Evolutionary conservation across 2,329 filamentous ascomycete species (phyloP).

Genomic region (Alternaria ventricosa): DNA sequence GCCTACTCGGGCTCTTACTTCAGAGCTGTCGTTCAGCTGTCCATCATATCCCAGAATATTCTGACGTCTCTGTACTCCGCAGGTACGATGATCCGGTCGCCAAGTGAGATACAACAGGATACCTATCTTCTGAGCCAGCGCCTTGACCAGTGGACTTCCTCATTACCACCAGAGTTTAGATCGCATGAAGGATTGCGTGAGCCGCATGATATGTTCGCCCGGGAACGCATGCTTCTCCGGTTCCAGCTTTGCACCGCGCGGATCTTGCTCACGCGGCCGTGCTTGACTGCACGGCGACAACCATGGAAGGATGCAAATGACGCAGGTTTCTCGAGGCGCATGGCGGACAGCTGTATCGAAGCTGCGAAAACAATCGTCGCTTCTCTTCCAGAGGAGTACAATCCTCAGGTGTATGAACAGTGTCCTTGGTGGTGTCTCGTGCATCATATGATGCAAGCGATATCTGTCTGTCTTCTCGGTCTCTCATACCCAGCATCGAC

Average conservation of each 20-base stretch:
- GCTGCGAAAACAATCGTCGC: conserved; percentile 45
- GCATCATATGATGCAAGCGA: conserved; percentile 50
- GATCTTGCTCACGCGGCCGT: conserved; percentile 51
- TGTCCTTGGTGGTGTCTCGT: conserved; percentile 53
- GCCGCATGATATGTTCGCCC: conserved; percentile 10
- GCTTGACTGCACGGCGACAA: conserved; percentile 39
- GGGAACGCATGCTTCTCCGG: conserved; percentile 41
- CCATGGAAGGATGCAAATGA: conserved; percentile 19
- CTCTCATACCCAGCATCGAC: conserved; percentile 38
- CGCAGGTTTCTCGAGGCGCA: conserved; percentile 37
- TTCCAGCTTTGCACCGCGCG: conserved; percentile 47
- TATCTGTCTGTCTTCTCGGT: conserved; percentile 48
- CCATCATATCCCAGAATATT: conserved; percentile 44
- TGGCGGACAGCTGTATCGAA: conserved; percentile 45
- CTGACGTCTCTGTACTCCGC: conserved; percentile 48
- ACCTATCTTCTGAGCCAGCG: conserved; percentile 41
- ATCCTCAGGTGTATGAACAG: conserved; percentile 39
- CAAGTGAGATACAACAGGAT: conserved; percentile 43
- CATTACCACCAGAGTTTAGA: conserved; percentile 40
- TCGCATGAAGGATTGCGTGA: conserved; percentile 22
- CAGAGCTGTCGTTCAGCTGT: conserved; percentile 35
- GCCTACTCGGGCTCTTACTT: conserved; percentile 36
- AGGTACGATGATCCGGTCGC: conserved; percentile 38
- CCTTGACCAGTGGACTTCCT: conserved; percentile 43
- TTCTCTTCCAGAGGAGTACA: conserved; percentile 45